phyloP scores from a whole-genome alignment of 192 early-diverging fungal genomes.

The Pilaira anomala region DNA sequence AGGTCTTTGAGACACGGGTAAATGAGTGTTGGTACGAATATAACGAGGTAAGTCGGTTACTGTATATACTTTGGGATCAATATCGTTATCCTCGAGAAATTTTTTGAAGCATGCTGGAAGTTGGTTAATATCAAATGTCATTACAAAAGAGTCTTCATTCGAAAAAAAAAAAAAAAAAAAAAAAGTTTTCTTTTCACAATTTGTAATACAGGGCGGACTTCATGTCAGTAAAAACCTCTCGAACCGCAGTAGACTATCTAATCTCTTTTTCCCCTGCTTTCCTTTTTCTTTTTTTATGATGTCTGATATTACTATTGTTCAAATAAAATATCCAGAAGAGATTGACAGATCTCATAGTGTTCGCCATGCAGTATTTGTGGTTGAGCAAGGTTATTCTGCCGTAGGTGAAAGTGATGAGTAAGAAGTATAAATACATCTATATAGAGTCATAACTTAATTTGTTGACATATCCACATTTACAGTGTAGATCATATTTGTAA shows the following conservation, averaged over 20 bases:
- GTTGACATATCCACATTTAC: background rate
- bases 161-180: too few relatives aligned
- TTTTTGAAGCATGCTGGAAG: conserved; percentile 63
- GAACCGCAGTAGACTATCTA: too few relatives aligned
- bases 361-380: conserved; percentile 17
- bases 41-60: conserved; percentile 66
- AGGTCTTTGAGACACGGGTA: conserved; percentile 31
- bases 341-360: conserved; percentile 1
- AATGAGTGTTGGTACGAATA: conserved; percentile 61
- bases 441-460: background rate
- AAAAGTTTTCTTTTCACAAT: too few relatives aligned
- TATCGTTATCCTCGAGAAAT: conserved; percentile 70
- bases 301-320: too few relatives aligned
- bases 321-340: background rate
- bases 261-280: too few relatives aligned
- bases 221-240: too few relatives aligned
- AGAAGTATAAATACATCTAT: background rate
- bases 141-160: background rate
- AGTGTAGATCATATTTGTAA: conserved; percentile 4
- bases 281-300: too few relatives aligned
- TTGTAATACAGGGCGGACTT: too few relatives aligned
- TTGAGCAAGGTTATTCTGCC: conserved; percentile 7
- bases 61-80: conserved; percentile 63
- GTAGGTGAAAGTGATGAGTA: conserved; percentile 17
- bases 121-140: conserved; percentile 17